Percentiles rank a stretch among this genome's conserved stretches.
Conservation (phyloP, 345 rosid species). For the Hevea brasiliensis region DNA sequence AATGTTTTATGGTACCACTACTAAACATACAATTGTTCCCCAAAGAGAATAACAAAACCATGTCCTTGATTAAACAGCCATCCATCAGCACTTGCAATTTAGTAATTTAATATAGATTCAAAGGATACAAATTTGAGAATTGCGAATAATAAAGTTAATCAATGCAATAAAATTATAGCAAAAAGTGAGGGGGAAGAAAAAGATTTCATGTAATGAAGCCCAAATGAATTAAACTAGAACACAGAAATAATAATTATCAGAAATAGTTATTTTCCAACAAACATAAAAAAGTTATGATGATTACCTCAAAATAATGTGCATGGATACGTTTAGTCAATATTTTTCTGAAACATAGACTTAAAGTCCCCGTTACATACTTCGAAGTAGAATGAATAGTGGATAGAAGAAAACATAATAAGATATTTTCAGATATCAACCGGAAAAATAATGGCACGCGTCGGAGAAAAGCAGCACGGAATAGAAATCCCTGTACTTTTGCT, state of each 20-base stretch:
- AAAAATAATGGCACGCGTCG: constrained; percentile 81
- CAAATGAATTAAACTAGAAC: neutral
- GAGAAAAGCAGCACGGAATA: constrained; percentile 95
- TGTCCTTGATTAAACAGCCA: neutral
- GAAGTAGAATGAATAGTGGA: constrained; percentile 86
- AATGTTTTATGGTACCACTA: neutral
- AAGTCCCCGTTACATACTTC: constrained; percentile 79
- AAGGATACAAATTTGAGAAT: too few relatives aligned
- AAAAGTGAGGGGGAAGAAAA: neutral
- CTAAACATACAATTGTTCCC: neutral
- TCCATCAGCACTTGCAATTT: neutral
- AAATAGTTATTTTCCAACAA: neutral
- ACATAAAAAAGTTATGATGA: neutral
- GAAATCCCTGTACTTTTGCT: constrained; percentile 98
- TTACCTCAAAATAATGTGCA: constrained; percentile 84
- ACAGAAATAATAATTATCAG: neutral
- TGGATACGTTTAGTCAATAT: constrained; percentile 90
- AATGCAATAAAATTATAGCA: too few relatives aligned
- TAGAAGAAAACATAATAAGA: constrained; percentile 79
- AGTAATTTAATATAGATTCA: too few relatives aligned
- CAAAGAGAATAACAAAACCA: neutral
- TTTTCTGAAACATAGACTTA: constrained; percentile 87
- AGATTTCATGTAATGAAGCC: neutral
- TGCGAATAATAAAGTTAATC: neutral
- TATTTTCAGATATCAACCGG: constrained; percentile 80